Evolutionary conservation across 768 basidiomycete species (phyloP).

Genomic region (Hericium rajendrae): DNA sequence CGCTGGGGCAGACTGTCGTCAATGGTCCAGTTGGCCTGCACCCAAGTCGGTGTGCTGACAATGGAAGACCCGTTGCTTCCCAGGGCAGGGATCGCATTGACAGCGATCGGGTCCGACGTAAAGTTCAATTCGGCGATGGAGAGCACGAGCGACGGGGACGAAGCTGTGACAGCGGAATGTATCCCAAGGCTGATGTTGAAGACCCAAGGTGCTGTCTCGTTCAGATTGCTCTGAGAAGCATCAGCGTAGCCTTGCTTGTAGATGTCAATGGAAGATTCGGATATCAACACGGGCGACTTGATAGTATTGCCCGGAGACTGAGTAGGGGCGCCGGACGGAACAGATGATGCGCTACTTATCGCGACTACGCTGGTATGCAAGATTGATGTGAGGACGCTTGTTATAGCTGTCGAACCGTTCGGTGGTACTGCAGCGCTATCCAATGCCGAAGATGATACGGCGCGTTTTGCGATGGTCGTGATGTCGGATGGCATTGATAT

Average conservation of each 20-base stretch:
- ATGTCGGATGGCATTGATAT: no score
- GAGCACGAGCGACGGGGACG: constrained; percentile 30
- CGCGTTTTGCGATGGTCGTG: no score
- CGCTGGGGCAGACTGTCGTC: constrained; percentile 36
- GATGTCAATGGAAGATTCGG: constrained; percentile 44
- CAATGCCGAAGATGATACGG: no score
- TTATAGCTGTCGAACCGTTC: no score
- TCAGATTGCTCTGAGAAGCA: constrained; percentile 21
- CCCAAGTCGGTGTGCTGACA: constrained; percentile 26
- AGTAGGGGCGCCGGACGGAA: background rate
- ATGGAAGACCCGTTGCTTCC: constrained; percentile 3
- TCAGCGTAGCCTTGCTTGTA: constrained; percentile 42
- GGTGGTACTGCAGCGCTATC: no score
- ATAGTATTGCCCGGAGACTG: background rate
- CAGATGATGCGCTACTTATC: background rate
- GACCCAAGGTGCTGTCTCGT: constrained; percentile 43
- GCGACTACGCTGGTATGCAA: no score
- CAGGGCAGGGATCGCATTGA: constrained; percentile 16
- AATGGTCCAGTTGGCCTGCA: constrained; percentile 35
- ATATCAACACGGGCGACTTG: constrained; percentile 10
- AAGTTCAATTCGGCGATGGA: constrained; percentile 39
- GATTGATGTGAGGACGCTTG: no score
- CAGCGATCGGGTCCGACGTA: constrained; percentile 25
- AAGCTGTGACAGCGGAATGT: constrained; percentile 30
- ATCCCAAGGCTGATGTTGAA: constrained; percentile 44